Percentiles rank a stretch among this genome's conserved stretches.
phyloP scores from a whole-genome alignment of 2,329 filamentous ascomycete species.

The Aspergillus fischeri region DNA sequence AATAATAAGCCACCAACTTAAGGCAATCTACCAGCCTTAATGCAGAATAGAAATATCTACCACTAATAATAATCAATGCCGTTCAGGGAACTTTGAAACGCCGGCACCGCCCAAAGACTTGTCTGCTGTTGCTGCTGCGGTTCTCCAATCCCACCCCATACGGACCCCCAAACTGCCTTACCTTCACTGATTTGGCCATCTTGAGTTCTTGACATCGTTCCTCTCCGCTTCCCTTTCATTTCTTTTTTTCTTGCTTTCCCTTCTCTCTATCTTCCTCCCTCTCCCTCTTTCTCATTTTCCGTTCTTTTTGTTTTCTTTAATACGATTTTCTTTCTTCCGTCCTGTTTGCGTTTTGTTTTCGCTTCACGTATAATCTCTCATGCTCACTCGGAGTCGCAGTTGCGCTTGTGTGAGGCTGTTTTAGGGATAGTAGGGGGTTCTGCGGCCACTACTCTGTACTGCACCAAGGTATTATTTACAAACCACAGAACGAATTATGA shows the following conservation, averaged over 20 bases:
- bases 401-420: constrained; percentile 9
- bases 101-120: constrained; percentile 15
- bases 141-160: constrained; percentile 6
- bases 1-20: background rate
- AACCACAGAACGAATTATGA: background rate
- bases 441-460: background rate
- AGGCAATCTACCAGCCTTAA: background rate
- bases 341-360: constrained; percentile 9
- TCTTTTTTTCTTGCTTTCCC: constrained; percentile 4
- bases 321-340: constrained; percentile 11
- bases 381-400: constrained; percentile 14
- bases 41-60: background rate
- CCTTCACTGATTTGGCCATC: background rate
- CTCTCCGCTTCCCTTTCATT: constrained; percentile 1
- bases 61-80: constrained; percentile 4
- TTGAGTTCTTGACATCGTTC: background rate
- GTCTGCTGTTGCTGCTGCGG: constrained; percentile 9
- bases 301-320: constrained; percentile 5
- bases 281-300: background rate
- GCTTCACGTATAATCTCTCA: constrained; percentile 9
- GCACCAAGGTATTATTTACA: background rate
- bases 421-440: constrained; percentile 10
- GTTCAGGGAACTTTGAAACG: constrained; percentile 20
- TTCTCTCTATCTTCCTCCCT: constrained; percentile 9
- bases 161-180: background rate